Evolutionary conservation across 495 filamentous ascomycete species (phyloP), one percentile per base, ranked within the genome.

Genomic region (Cudoniella acicularis): DNA sequence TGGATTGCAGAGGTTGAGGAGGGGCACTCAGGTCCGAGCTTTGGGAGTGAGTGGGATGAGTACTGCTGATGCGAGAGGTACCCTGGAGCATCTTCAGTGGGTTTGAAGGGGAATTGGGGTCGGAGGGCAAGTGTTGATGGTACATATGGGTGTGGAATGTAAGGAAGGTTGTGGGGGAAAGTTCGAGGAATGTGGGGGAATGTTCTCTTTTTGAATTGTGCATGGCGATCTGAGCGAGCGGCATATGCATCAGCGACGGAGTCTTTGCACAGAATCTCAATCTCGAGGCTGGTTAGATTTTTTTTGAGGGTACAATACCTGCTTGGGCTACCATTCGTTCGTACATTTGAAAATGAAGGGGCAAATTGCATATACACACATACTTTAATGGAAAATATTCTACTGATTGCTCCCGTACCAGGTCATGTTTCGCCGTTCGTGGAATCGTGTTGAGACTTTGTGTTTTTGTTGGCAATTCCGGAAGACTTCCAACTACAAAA

Each of bases 1-100:
- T 21, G 91, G 91, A 10, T 71, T 98, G 58, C 84, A 90, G 70
- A 78, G 83, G 21, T 75, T 98, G 52, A 75, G 87, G 43, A 77
- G 81, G 46, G 91, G 94, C 6, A 81, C 82, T 21, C 86, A 89
- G 64, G 84, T 85, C 18, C 73, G 87, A 57, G 78, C 84, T 11
- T 70, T 92, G 24, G 86, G 85, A n/a, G 81, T 90, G 6, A 76
- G 80, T 16, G 77, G 78, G 13, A 79, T 90, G 72, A 72, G 80
- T 20, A 69, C 73, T 30, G 69, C 75, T 30, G 89, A 94, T 68
- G 77, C 84, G 30, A 81, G 76, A 66, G 75, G 60, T 24, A 72
- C 87, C 49, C 71, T 94, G 59, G 78, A 81, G 26, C 79, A 74
- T 54, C 73, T 90, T 24, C 87, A 87, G 6, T 91, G 78, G 73